Evolutionary conservation across 2,329 filamentous ascomycete genomes (phyloP).

Genomic region (Coniochaeta sp.): DNA sequence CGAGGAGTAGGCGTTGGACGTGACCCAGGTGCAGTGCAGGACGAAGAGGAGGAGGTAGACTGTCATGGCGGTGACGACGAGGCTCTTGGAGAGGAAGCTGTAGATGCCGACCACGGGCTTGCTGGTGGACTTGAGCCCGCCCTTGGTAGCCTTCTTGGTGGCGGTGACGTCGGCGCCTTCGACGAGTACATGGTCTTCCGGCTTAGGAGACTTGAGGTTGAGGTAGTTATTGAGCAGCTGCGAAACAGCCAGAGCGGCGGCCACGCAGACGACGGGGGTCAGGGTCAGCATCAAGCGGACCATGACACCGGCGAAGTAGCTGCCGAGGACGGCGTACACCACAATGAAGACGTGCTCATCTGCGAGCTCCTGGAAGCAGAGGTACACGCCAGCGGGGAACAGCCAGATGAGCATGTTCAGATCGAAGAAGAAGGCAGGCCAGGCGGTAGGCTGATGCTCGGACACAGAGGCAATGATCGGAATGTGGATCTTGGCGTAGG

Average conservation of each 20-base stretch:
- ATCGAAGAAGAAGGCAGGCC: constrained; percentile 99
- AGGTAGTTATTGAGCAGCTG: constrained; percentile 85
- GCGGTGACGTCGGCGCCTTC: constrained; percentile 42
- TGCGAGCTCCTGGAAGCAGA: constrained; percentile 88
- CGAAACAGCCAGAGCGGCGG: constrained; percentile 82
- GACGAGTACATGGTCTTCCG: constrained; percentile 35
- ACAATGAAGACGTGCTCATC: constrained; percentile 98
- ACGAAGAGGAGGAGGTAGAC: constrained; percentile 90
- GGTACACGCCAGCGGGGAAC: constrained; percentile 95
- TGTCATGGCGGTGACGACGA: constrained; percentile 66
- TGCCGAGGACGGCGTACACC: constrained; percentile 92
- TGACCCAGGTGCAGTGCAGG: constrained; percentile 98
- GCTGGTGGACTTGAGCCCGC: constrained; percentile 61
- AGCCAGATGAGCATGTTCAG: constrained; percentile 98
- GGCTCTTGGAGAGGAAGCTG: constrained; percentile 67
- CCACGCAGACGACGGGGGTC: constrained; percentile 92
- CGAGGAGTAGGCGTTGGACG: constrained; percentile 96
- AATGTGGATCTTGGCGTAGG: constrained; percentile 98
- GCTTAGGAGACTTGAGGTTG: constrained; percentile 53
- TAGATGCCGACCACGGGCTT: constrained; percentile 79
- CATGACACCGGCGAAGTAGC: constrained; percentile 99
- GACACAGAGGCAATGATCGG: constrained; percentile 99
- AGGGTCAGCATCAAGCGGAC: constrained; percentile 97
- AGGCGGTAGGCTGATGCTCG: constrained; percentile 96
- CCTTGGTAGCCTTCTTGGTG: constrained; percentile 37